Conservation (phyloP, 768 basidiomycete genomes). For the Lentinula sp. region DNA sequence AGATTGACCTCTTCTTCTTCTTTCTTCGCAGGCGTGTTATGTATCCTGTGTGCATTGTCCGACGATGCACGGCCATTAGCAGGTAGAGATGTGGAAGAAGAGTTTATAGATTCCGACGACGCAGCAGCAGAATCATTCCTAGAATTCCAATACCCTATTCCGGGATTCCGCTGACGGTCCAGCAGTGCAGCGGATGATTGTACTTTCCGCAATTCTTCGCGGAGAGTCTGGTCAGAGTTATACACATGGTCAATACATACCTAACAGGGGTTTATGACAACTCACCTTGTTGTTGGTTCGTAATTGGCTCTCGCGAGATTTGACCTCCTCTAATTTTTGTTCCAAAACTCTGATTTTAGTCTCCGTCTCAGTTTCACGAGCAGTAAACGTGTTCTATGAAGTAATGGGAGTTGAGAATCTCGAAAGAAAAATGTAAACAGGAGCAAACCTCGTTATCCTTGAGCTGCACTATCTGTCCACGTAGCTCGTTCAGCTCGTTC, state of each 20-base stretch:
- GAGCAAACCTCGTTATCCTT: slow-evolving; percentile 60
- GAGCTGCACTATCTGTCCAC: slow-evolving; percentile 38
- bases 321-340: slow-evolving; percentile 68
- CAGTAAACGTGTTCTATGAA: slow-evolving; percentile 25
- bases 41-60: slow-evolving; percentile 10
- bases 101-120: slow-evolving; percentile 32
- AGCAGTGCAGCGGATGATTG: slow-evolving; percentile 88
- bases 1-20: slow-evolving; percentile 91
- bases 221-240: slow-evolving; percentile 55
- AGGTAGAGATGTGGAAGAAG: slow-evolving; percentile 28
- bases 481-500: slow-evolving; percentile 51
- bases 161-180: slow-evolving; percentile 88
- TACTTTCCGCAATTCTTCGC: slow-evolving; percentile 93
- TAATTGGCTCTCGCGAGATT: slow-evolving; percentile 61
- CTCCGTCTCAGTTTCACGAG: slow-evolving; percentile 39
- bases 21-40: slow-evolving; percentile 21
- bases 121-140: slow-evolving; percentile 28
- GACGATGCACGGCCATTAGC: slow-evolving; percentile 26
- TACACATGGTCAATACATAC: not conserved
- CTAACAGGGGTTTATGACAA: slow-evolving; percentile 1
- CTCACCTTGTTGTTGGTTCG: slow-evolving; percentile 74
- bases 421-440: not conserved
- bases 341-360: slow-evolving; percentile 49
- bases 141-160: slow-evolving; percentile 87
- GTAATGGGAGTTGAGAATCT: not conserved